Conservation (phyloP, 2,329 filamentous ascomycete species). For the Metarhizium rileyi region DNA sequence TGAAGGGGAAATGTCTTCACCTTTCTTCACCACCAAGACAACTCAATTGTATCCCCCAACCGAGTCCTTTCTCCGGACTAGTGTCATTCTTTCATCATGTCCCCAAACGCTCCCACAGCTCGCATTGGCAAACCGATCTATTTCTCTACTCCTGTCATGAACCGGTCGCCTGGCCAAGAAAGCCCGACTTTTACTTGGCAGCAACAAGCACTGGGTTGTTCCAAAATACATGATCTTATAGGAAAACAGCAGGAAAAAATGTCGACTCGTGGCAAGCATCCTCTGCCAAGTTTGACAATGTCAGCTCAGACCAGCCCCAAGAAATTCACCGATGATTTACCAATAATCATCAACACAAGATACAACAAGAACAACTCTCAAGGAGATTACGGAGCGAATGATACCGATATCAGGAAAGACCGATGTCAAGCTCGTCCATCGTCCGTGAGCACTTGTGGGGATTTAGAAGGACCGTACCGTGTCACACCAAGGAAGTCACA, state of each 20-base stretch:
- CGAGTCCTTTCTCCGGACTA: background rate
- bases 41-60: background rate
- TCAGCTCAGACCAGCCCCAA: background rate
- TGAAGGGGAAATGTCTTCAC: too few relatives aligned
- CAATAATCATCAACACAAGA: background rate
- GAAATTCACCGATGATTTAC: background rate
- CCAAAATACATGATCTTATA: background rate
- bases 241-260: background rate
- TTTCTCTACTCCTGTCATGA: too few relatives aligned
- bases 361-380: background rate
- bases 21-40: background rate
- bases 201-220: background rate
- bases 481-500: constrained; percentile 11
- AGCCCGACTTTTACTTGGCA: background rate
- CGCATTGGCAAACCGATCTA: background rate
- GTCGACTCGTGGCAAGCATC: background rate
- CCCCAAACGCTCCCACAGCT: background rate
- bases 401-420: background rate
- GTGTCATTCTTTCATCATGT: background rate
- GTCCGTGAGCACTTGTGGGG: constrained; percentile 19
- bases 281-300: background rate
- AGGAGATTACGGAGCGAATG: background rate
- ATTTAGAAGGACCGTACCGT: constrained; percentile 20
- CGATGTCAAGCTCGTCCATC: constrained; percentile 5
- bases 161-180: background rate